Evolutionary conservation across 768 basidiomycete genomes (phyloP).

Genomic region (Lentinula sp.): DNA sequence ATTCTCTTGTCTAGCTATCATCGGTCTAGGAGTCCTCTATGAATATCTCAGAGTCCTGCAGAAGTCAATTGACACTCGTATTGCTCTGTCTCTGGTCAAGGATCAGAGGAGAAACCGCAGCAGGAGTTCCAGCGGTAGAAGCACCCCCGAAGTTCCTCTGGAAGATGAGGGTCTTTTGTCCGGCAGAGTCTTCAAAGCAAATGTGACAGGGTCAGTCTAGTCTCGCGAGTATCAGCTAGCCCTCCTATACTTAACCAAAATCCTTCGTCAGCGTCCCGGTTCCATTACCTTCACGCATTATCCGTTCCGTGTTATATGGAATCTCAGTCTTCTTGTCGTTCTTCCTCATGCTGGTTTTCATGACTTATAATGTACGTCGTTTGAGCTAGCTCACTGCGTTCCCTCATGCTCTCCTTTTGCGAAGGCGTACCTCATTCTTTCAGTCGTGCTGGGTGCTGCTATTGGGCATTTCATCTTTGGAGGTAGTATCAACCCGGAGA

Average conservation of each 20-base stretch:
- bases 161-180: conserved; percentile 55
- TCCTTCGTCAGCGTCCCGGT: conserved; percentile 36
- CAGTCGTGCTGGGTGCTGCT: conserved; percentile 78
- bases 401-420: not conserved
- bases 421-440: conserved; percentile 80
- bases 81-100: conserved; percentile 47
- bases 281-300: conserved; percentile 40
- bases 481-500: conserved; percentile 55
- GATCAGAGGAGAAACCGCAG: conserved; percentile 30
- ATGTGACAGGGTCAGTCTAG: conserved; percentile 35
- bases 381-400: not conserved
- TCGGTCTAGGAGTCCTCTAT: conserved; percentile 64
- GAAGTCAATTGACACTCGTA: conserved; percentile 48
- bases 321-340: conserved; percentile 71
- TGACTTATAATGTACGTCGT: conserved; percentile 82
- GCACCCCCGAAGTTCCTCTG: conserved; percentile 29
- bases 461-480: conserved; percentile 80
- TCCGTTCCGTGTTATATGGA: conserved; percentile 71
- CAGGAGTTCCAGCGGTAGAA: conserved; percentile 29
- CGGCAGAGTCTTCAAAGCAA: conserved; percentile 33
- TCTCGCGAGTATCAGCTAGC: not conserved
- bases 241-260: not conserved
- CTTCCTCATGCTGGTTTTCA: conserved; percentile 93
- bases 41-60: conserved; percentile 73
- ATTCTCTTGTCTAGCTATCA: conserved; percentile 59